These are phyloP conservation scores for Parascedosporium putredinis DNA, from an alignment of 2,329 filamentous ascomycete genomes.

Conservation along the genomic window DNA sequence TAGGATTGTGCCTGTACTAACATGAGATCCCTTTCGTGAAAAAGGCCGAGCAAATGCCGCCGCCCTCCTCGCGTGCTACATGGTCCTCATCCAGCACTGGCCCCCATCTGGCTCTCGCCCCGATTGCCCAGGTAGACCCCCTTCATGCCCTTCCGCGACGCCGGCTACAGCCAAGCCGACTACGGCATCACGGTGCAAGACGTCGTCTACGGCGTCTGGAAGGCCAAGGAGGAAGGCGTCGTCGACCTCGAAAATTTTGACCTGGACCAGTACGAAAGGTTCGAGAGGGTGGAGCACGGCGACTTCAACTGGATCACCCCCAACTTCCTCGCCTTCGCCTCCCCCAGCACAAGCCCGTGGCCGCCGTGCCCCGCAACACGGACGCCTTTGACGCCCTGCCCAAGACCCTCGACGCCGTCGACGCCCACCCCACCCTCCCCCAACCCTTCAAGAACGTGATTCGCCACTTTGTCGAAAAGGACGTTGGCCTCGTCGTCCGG, in stretches of 20 bases:
- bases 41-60: constrained; percentile 90
- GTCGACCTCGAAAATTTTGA: constrained; percentile 90
- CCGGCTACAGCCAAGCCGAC: constrained; percentile 96
- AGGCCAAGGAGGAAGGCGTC: constrained; percentile 90
- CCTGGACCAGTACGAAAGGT: constrained; percentile 93
- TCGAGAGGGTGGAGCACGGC: constrained; percentile 90
- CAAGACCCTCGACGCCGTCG: constrained; percentile 62
- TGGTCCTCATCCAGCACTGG: constrained; percentile 98
- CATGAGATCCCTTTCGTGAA: neutral
- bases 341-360: constrained; percentile 70
- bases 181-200: constrained; percentile 94
- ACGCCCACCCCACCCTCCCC: constrained; percentile 60
- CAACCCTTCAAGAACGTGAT: constrained; percentile 93
- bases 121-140: constrained; percentile 92
- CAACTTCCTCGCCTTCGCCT: constrained; percentile 91
- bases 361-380: constrained; percentile 60
- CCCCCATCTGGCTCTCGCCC: constrained; percentile 85
- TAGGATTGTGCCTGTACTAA: neutral
- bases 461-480: constrained; percentile 74
- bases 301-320: constrained; percentile 99
- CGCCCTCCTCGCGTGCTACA: constrained; percentile 92
- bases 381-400: constrained; percentile 67
- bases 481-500: constrained; percentile 87
- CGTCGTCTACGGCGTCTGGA: constrained; percentile 97
- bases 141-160: constrained; percentile 98